Evolutionary conservation across 768 basidiomycete species (phyloP).

Genomic region (Albatrellus ellisii): DNA sequence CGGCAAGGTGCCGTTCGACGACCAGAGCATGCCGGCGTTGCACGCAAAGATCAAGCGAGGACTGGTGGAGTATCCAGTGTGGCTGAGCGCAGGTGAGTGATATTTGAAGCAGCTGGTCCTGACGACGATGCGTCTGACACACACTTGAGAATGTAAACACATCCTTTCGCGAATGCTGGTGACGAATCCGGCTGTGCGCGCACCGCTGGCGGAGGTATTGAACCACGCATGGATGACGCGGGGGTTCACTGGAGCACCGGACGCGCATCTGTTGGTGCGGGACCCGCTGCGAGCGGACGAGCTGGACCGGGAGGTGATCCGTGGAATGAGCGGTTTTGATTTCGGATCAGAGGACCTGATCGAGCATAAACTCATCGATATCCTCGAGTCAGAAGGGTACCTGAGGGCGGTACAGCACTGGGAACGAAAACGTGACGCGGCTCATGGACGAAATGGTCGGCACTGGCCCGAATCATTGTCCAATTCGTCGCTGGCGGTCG

Average conservation of each 20-base stretch:
- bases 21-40: conserved; percentile 97
- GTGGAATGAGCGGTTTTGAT: conserved; percentile 92
- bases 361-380: conserved; percentile 50
- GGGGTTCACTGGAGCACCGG: conserved; percentile 68
- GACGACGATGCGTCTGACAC: too few relatives aligned
- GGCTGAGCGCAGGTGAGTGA: conserved; percentile 79
- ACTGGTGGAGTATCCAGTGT: conserved; percentile 91
- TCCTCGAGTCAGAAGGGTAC: conserved; percentile 74
- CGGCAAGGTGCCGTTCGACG: conserved; percentile 98
- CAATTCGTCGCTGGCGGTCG: conserved; percentile 57
- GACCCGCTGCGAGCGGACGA: conserved; percentile 85
- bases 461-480: conserved; percentile 48
- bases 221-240: conserved; percentile 89
- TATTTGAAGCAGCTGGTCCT: too few relatives aligned
- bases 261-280: conserved; percentile 76
- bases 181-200: conserved; percentile 78
- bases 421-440: conserved; percentile 49
- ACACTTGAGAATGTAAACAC: conserved; percentile 92
- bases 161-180: conserved; percentile 92
- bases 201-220: conserved; percentile 74
- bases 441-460: conserved; percentile 25
- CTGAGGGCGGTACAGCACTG: conserved; percentile 58
- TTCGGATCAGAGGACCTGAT: conserved; percentile 88
- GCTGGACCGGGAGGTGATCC: conserved; percentile 75
- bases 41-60: conserved; percentile 99